These are phyloP conservation scores for Aureoboletus auriporus DNA, from an alignment of 768 basidiomycete genomes.

Conservation along the genomic window DNA sequence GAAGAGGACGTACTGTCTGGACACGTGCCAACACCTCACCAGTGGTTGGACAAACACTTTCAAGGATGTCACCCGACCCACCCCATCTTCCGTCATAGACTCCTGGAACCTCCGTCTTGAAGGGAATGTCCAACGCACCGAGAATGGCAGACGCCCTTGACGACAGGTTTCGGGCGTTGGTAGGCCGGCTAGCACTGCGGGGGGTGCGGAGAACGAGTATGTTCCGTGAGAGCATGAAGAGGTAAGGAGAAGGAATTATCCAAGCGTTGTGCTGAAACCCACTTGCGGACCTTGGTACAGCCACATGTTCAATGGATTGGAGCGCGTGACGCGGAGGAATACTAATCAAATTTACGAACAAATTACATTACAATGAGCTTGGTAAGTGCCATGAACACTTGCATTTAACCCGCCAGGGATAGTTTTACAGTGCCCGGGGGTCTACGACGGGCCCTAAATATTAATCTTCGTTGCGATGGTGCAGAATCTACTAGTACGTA, in stretches of 20 bases:
- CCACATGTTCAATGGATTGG: slow-evolving; percentile 11
- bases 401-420: neutral
- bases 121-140: slow-evolving; percentile 55
- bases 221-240: slow-evolving; percentile 23
- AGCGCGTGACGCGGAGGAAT: no score
- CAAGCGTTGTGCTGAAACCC: no score
- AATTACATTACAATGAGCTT: no score
- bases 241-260: neutral
- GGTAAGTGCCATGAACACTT: no score
- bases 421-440: slow-evolving; percentile 17
- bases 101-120: slow-evolving; percentile 56
- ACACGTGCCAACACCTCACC: slow-evolving; percentile 80
- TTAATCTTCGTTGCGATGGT: slow-evolving; percentile 27
- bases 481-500: slow-evolving; percentile 2
- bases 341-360: no score
- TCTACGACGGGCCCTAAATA: slow-evolving; percentile 6
- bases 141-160: slow-evolving; percentile 68
- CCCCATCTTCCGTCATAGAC: slow-evolving; percentile 84
- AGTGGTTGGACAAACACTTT: slow-evolving; percentile 80
- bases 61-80: slow-evolving; percentile 65
- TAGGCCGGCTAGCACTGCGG: slow-evolving; percentile 14
- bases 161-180: slow-evolving; percentile 48
- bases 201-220: slow-evolving; percentile 7
- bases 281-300: slow-evolving; percentile 7
- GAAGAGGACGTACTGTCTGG: slow-evolving; percentile 47